These are phyloP conservation scores for Huntiella abstrusa DNA, from an alignment of 2,329 filamentous ascomycete genomes.

Conservation along the genomic window DNA sequence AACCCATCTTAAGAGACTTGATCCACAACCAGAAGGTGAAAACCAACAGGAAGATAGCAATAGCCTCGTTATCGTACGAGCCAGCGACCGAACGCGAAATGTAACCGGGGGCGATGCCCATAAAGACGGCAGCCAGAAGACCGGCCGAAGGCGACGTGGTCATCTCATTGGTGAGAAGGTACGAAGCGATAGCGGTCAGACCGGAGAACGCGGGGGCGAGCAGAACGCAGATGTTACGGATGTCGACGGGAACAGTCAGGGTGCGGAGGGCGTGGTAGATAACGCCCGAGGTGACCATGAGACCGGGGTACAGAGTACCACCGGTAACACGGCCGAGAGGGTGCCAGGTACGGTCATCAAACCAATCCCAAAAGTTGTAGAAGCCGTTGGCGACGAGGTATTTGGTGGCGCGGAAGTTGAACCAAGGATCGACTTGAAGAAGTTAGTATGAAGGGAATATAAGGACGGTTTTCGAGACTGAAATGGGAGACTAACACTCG, in stretches of 20 bases:
- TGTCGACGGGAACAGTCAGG: slow-evolving; percentile 83
- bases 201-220: slow-evolving; percentile 90
- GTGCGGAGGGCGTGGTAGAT: slow-evolving; percentile 90
- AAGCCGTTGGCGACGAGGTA: slow-evolving; percentile 95
- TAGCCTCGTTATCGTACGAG: slow-evolving; percentile 98
- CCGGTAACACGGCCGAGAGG: slow-evolving; percentile 94
- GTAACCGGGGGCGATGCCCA: slow-evolving; percentile 94
- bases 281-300: slow-evolving; percentile 96
- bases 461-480: slow-evolving; percentile 4
- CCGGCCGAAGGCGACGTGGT: slow-evolving; percentile 86
- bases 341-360: slow-evolving; percentile 99
- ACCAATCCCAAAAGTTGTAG: slow-evolving; percentile 99
- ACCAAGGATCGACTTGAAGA: slow-evolving; percentile 59
- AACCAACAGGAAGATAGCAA: slow-evolving; percentile 94
- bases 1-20: slow-evolving; percentile 91
- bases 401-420: slow-evolving; percentile 97
- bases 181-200: slow-evolving; percentile 78
- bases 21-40: slow-evolving; percentile 99
- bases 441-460: neutral
- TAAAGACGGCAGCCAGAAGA: slow-evolving; percentile 82
- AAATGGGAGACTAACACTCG: slow-evolving; percentile 55
- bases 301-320: slow-evolving; percentile 91
- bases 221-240: slow-evolving; percentile 95
- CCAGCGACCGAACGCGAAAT: slow-evolving; percentile 95
- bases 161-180: slow-evolving; percentile 95